Evolutionary conservation across 75 land plant species (phyloP).

Genomic region (Adiantum capillusveneris): DNA sequence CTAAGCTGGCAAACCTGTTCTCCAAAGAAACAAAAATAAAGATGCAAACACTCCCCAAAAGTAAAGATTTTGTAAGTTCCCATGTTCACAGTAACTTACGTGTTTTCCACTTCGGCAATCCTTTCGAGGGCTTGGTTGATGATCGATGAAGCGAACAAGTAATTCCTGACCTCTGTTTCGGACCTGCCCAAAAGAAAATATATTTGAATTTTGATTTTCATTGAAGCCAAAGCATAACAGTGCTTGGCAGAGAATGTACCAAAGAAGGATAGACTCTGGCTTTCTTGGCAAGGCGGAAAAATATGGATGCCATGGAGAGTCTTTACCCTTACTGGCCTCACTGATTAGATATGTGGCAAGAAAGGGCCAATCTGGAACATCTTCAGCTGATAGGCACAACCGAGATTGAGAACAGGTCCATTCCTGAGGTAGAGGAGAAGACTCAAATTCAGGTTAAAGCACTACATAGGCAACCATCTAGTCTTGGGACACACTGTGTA

Average conservation of each 20-base stretch:
- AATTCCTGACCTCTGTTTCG: constrained; percentile 61
- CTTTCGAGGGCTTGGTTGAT: constrained; percentile 68
- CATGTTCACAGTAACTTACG: no score
- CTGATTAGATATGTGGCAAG: constrained; percentile 78
- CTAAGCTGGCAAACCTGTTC: constrained; percentile 63
- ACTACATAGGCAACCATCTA: no score
- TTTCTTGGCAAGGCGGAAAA: constrained; percentile 78
- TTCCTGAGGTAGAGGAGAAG: no score
- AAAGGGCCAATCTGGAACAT: constrained; percentile 84
- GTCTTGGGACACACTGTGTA: no score
- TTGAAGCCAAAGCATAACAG: background rate
- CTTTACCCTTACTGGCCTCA: constrained; percentile 59
- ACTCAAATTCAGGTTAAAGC: no score
- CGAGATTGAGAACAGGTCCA: constrained; percentile 72
- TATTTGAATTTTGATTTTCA: constrained; percentile 20
- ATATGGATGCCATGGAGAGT: constrained; percentile 76
- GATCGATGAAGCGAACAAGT: constrained; percentile 67
- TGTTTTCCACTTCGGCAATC: background rate
- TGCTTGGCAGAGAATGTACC: constrained; percentile 30
- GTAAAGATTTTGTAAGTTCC: no score
- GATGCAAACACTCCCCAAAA: no score
- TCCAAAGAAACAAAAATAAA: constrained; percentile 31
- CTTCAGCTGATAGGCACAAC: constrained; percentile 38
- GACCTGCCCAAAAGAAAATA: constrained; percentile 59
- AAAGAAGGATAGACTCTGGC: constrained; percentile 80